These are phyloP conservation scores for Sabuloglossum arenarium DNA, from an alignment of 495 filamentous ascomycete genomes.

Conservation along the genomic window DNA sequence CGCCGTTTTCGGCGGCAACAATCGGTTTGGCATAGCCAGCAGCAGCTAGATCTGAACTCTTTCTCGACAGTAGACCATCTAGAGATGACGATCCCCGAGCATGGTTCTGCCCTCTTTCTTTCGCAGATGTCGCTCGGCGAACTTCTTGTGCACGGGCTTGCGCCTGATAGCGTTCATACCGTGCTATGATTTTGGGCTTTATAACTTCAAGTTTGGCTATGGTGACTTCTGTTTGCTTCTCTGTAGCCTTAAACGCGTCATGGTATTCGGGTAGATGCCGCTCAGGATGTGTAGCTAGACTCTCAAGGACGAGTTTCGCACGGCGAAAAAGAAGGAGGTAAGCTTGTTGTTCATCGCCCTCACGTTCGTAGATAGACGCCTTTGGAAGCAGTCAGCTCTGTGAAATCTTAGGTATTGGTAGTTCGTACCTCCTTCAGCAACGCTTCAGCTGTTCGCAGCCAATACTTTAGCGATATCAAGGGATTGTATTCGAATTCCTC, in stretches of 20 bases:
- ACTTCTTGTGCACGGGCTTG: conserved; percentile 28
- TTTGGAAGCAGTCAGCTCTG: conserved; percentile 13
- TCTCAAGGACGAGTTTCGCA: conserved; percentile 33
- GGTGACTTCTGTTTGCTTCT: conserved; percentile 30
- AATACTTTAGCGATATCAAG: conserved; percentile 49
- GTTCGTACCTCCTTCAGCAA: conserved; percentile 52
- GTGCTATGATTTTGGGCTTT: conserved; percentile 44
- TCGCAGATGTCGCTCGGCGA: conserved; percentile 11
- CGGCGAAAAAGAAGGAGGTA: conserved; percentile 76
- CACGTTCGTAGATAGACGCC: conserved; percentile 62
- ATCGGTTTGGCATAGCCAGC: conserved; percentile 31
- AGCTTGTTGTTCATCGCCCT: conserved; percentile 68
- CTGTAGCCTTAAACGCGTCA: conserved; percentile 25
- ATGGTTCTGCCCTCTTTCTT: neutral
- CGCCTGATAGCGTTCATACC: conserved; percentile 37
- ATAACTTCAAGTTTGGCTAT: conserved; percentile 38
- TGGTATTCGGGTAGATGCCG: conserved; percentile 18
- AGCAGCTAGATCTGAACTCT: neutral
- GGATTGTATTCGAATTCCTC: conserved; percentile 61
- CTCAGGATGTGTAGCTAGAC: conserved; percentile 23
- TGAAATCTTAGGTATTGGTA: neutral
- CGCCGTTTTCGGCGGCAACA: conserved; percentile 46
- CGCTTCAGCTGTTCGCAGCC: conserved; percentile 61
- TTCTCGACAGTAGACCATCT: neutral
- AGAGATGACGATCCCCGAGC: neutral